A percentile compares a stretch with the other conserved stretches of the same genome.
Conservation (phyloP, 1,139 yeast genomes). For the Kurtzmaniella quercitrusa region DNA sequence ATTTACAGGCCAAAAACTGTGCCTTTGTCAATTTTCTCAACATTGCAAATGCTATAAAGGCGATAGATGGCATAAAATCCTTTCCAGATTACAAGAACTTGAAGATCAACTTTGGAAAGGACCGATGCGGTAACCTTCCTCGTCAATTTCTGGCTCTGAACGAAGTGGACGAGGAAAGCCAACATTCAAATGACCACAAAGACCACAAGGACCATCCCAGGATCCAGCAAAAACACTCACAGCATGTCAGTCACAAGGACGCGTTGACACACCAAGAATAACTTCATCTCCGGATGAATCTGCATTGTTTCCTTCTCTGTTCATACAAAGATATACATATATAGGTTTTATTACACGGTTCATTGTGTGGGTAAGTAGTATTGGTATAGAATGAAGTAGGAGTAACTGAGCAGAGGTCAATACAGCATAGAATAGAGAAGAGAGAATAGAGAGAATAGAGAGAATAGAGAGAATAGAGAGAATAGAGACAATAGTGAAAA, state of each 20-base stretch:
- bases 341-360: constrained; percentile 1
- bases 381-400: too few species aligned
- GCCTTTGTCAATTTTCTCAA: constrained; percentile 79
- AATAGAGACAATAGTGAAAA: too few species aligned
- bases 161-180: constrained; percentile 14
- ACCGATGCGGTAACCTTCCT: constrained; percentile 86
- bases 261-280: not conserved
- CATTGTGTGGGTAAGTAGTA: not conserved
- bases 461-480: too few species aligned
- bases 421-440: too few species aligned
- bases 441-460: too few species aligned
- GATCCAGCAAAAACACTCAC: constrained; percentile 1
- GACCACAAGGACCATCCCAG: not conserved
- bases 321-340: constrained; percentile 1
- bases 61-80: constrained; percentile 59
- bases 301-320: constrained; percentile 3
- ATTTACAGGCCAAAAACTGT: constrained; percentile 73
- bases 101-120: constrained; percentile 82
- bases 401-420: too few species aligned
- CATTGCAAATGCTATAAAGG: constrained; percentile 79
- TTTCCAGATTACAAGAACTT: constrained; percentile 53
- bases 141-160: constrained; percentile 37
- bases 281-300: constrained; percentile 1
- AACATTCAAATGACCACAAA: too few species aligned
- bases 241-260: constrained; percentile 1